These are phyloP conservation scores for Candida suzukii DNA, from an alignment of 805 yeast genomes.

Conservation along the genomic window DNA sequence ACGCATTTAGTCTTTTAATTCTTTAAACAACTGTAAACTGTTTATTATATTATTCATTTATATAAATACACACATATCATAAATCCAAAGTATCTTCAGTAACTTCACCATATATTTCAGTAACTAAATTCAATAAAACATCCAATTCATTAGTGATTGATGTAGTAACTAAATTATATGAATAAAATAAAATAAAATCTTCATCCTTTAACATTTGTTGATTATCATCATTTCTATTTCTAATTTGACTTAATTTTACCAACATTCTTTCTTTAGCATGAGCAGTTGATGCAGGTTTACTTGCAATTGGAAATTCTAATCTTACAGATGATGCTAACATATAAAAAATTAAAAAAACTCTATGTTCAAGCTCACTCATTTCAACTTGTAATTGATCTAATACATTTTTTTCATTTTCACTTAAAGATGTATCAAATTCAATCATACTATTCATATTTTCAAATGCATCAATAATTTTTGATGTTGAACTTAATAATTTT, in stretches of 20 bases:
- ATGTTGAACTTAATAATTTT: conserved; percentile 46
- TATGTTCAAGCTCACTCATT: conserved; percentile 60
- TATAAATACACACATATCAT: neutral
- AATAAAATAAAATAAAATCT: conserved; percentile 71
- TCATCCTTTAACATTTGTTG: conserved; percentile 42
- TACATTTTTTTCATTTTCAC: conserved; percentile 47
- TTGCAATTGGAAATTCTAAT: conserved; percentile 72
- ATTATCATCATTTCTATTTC: conserved; percentile 29
- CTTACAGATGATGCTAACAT: conserved; percentile 71
- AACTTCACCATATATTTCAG: conserved; percentile 57
- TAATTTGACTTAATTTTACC: conserved; percentile 53
- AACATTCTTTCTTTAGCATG: conserved; percentile 67
- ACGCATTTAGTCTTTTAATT: too few species aligned
- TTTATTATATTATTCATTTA: neutral
- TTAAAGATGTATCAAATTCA: conserved; percentile 49
- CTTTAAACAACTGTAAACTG: too few species aligned
- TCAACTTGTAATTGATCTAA: conserved; percentile 48
- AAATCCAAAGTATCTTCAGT: conserved; percentile 54
- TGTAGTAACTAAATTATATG: conserved; percentile 66
- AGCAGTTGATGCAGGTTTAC: conserved; percentile 68
- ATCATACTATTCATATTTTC: conserved; percentile 69
- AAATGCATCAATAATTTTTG: conserved; percentile 63
- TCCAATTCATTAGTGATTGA: conserved; percentile 61
- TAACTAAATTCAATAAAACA: conserved; percentile 45
- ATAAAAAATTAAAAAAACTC: conserved; percentile 71